Conservation (phyloP, 495 filamentous ascomycete species). For the Cladorrhinum samala region DNA sequence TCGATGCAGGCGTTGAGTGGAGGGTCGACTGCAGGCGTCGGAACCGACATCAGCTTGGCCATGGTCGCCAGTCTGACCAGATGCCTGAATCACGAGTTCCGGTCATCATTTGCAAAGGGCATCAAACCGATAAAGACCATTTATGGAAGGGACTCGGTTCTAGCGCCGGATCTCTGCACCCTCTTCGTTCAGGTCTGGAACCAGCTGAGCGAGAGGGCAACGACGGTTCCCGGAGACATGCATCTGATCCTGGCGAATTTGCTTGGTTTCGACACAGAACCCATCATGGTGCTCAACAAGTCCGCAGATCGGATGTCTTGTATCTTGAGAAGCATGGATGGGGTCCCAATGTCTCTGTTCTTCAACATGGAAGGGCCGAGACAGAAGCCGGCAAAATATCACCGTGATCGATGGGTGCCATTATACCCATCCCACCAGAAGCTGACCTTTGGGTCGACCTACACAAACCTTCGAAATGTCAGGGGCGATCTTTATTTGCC, state of each 20-base stretch:
- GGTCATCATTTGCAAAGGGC: slow-evolving; percentile 13
- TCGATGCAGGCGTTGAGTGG: slow-evolving; percentile 1
- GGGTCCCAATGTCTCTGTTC: slow-evolving; percentile 17
- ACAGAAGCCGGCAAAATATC: slow-evolving; percentile 10
- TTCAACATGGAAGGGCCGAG: slow-evolving; percentile 15
- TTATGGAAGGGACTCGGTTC: neutral
- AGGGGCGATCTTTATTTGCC: slow-evolving; percentile 15
- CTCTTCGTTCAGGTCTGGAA: slow-evolving; percentile 20
- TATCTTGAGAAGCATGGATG: slow-evolving; percentile 19
- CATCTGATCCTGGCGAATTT: slow-evolving; percentile 18
- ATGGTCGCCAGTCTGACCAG: slow-evolving; percentile 10
- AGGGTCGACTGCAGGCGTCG: neutral
- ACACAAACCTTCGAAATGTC: slow-evolving; percentile 12
- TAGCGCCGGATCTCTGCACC: slow-evolving; percentile 17
- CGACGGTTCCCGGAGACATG: slow-evolving; percentile 16
- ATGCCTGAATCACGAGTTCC: slow-evolving; percentile 12
- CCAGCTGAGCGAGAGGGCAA: slow-evolving; percentile 17
- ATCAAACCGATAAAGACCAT: slow-evolving; percentile 6
- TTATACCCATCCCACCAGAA: slow-evolving; percentile 14
- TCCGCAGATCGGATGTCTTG: slow-evolving; percentile 17
- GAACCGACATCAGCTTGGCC: slow-evolving; percentile 1
- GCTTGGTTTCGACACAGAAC: slow-evolving; percentile 17
- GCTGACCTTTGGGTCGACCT: slow-evolving; percentile 10
- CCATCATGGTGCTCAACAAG: slow-evolving; percentile 11
- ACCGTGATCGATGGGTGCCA: slow-evolving; percentile 20